A percentile compares a stretch with the other conserved stretches of the same genome.
Conservation (phyloP, 2,329 filamentous ascomycete genomes). For the Colletotrichum sp. region DNA sequence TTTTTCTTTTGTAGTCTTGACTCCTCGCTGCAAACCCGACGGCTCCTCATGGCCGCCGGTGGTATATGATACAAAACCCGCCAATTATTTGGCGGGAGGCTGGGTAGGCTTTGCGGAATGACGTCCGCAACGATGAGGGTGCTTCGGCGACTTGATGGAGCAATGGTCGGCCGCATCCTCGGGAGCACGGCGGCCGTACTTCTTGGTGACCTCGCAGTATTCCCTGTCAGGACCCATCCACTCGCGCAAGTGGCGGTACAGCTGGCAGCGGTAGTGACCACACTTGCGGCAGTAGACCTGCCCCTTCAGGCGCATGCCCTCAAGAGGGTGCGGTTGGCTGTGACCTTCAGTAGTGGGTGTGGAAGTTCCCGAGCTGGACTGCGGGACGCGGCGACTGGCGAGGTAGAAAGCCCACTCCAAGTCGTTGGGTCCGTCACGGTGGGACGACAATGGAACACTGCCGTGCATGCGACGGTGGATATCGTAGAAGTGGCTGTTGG, state of each 20-base stretch:
- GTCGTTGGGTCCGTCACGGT: constrained; percentile 65
- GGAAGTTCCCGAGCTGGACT: not conserved
- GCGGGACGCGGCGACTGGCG: constrained; percentile 49
- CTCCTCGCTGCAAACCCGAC: not conserved
- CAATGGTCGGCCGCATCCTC: constrained; percentile 56
- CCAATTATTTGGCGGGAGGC: not conserved
- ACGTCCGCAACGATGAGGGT: constrained; percentile 62
- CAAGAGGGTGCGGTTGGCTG: constrained; percentile 34
- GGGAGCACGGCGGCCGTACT: constrained; percentile 56
- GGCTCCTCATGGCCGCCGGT: not conserved
- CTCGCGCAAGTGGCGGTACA: constrained; percentile 65
- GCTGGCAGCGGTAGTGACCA: constrained; percentile 64
- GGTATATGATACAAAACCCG: not conserved
- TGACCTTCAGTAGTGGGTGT: constrained; percentile 1
- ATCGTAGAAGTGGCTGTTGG: constrained; percentile 61
- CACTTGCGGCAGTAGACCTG: constrained; percentile 69
- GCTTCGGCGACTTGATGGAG: constrained; percentile 65
- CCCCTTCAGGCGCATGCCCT: constrained; percentile 57
- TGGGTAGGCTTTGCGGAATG: constrained; percentile 42
- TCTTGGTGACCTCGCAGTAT: constrained; percentile 65
- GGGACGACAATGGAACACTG: constrained; percentile 59
- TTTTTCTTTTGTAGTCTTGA: not conserved
- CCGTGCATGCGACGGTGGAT: constrained; percentile 64
- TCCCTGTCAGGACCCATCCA: constrained; percentile 64
- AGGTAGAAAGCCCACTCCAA: constrained; percentile 69